Conservation (phyloP, 257 asterid genomes). For the Jaltomata sinuosa region DNA sequence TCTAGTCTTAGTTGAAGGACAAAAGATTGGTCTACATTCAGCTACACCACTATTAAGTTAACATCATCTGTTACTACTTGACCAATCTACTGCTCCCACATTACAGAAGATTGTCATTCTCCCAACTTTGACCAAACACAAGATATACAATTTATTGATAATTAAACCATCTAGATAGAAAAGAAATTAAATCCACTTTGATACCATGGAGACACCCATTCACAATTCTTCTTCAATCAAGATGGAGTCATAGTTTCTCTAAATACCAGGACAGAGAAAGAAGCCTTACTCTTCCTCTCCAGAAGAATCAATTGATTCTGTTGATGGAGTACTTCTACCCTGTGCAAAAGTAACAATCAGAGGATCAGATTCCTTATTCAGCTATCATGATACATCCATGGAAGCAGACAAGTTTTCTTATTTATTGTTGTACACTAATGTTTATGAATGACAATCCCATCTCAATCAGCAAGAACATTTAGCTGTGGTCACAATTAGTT, state of each 20-base stretch:
- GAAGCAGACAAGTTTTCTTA: not conserved
- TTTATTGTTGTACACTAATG: not conserved
- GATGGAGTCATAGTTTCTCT: not conserved
- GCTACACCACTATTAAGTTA: not conserved
- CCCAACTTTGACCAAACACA: not conserved
- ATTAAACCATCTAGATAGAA: not conserved
- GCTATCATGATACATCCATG: not conserved
- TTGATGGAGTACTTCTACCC: slow-evolving; percentile 66
- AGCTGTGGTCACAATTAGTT: not conserved
- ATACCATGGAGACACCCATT: not conserved
- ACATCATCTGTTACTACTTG: not conserved
- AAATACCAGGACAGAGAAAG: not conserved
- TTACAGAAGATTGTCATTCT: not conserved
- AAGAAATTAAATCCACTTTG: not conserved
- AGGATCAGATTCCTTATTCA: not conserved
- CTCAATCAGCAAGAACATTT: not conserved
- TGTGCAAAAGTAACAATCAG: slow-evolving; percentile 25
- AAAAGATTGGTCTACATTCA: not conserved
- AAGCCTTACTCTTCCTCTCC: slow-evolving; percentile 95
- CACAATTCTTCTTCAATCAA: not conserved
- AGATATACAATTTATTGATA: not conserved
- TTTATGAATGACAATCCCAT: not conserved
- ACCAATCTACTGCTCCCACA: not conserved
- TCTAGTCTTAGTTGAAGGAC: not conserved
- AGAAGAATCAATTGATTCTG: slow-evolving; percentile 79